Base-by-base conservation (phyloP, 2,329 filamentous ascomycete species). In the Xylogone sp. region DNA sequence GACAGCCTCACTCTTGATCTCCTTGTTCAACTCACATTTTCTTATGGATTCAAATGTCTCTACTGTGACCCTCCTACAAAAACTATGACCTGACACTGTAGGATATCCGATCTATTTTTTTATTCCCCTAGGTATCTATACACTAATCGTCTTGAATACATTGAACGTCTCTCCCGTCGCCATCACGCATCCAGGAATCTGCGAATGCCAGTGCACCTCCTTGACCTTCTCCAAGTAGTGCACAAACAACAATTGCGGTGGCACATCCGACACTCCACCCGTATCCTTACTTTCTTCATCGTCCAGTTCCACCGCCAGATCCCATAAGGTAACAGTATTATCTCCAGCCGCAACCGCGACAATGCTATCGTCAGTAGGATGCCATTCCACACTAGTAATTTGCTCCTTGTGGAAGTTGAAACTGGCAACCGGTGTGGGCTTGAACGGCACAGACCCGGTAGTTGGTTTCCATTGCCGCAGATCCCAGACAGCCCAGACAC, bases 331-430 rank as follows among this genome's bases (percentile, higher is more conserved):
- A 27, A 97, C 83, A 0, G 93, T 97, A 72, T 92, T 93, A 70
- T 99, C 94, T 43, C 87, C 94, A 0, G 90, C 90, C 20, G 90
- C 93, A 42, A 97, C 91, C 2, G 90, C 88, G 16, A 99, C 84
- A 64, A 97, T 95, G 68, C 88, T 95, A 76, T 99, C 93, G 65
- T 99, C 94, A 1, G 90, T 93, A 2, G 94, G 93, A 70, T 97
- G 93, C 93, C 94, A 99, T 74, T 97, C 92, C 39, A 99, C 82
- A 60, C 87, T 90, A 6, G 94, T 99, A 63, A 99, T 90, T 62
- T 96, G 94, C 71, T 97, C 90, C 71, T 90, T 93, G 78, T 99
- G 92, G 77, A 96, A 97, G 65, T 84, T 80, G 73, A 97, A 99
- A 62, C 87, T 88, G 3, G 94, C 94, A n/a, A 97, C 88, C 1